Evolutionary conservation across 768 basidiomycete genomes (phyloP), one percentile per base, ranked within the genome.

Genomic region (Pisolithus albus): DNA sequence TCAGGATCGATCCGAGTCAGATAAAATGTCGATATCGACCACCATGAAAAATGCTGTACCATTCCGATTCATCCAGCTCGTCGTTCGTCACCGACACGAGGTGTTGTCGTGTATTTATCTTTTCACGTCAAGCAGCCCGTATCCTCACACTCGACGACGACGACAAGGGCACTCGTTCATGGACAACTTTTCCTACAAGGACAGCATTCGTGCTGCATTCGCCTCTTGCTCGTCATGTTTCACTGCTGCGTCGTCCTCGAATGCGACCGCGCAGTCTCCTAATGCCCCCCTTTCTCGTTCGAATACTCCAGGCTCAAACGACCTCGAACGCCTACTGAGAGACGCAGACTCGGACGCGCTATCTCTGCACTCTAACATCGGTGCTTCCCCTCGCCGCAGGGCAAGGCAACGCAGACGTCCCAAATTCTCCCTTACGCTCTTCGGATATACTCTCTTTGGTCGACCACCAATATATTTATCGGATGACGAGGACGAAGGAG

Each of bases 371-470:
- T 84, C 86, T 7, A 82, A 83, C 58, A 64, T 80, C 5, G 80
- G 77, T 21, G 42, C 51, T 2, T 55, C 61, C 7, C 60, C 70
- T 13, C 59, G 69, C 30, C 57, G 65, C 18, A 65, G 56, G 59
- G 66, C 56, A 64, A 70, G 59, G 61, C 68, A 54, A 54, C 66
- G 55, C 65, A 67, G 64, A 57, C 64, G 56, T 39, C 62, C 52
- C 62, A 67, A 47, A 59, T 65, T 47, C 58, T 63, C 55, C 66
- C 78, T 86, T 58, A 77, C 75, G 8, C 60, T 88, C 7, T 86
- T 86, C 52, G 86, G 86, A 6, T 85, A 70, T 55, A 72, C 82
- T 47, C 71, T 86, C 3, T 86, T 88, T 55, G 86, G 86, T n/a
- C 72, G 73, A 19, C 73, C 74, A 7, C 73, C 80, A 0, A 80